phyloP scores from a whole-genome alignment of 305 asterid species.

The Rubia occidens region DNA sequence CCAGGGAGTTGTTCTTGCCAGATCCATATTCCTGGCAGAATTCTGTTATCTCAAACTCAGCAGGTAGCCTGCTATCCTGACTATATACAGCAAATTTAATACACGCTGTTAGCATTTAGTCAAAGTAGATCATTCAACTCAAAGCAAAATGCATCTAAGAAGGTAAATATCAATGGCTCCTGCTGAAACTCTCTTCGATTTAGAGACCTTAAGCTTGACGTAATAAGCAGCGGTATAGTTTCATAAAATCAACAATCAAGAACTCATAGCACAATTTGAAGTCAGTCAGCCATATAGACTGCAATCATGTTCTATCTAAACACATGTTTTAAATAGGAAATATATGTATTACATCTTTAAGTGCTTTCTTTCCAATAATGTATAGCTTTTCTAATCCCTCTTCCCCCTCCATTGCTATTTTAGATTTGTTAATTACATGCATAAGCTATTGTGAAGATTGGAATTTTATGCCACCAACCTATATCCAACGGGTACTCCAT shows the following conservation, averaged over 20 bases:
- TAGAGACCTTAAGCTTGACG: constrained; percentile 2
- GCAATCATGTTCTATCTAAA: background rate
- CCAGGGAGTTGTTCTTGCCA: constrained; percentile 56
- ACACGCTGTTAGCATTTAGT: constrained; percentile 8
- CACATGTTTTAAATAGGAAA: background rate
- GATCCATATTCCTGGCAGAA: constrained; percentile 78
- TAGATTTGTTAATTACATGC: background rate
- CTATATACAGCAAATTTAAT: constrained; percentile 33
- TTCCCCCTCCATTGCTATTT: background rate
- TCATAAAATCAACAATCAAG: background rate
- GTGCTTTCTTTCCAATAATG: background rate
- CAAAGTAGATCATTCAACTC: background rate
- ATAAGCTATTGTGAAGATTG: constrained; percentile 1
- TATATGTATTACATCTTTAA: background rate
- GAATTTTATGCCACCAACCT: constrained; percentile 45
- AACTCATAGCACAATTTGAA: background rate
- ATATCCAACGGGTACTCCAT: constrained; percentile 81
- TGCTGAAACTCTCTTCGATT: background rate
- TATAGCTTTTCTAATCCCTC: background rate
- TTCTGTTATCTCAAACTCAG: constrained; percentile 92
- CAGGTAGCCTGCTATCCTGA: constrained; percentile 97
- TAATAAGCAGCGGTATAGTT: background rate
- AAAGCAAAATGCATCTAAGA: background rate
- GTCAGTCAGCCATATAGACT: background rate
- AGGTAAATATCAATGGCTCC: background rate